Conservation (phyloP, 2,329 filamentous ascomycete genomes). For the Biscogniauxia sp. region DNA sequence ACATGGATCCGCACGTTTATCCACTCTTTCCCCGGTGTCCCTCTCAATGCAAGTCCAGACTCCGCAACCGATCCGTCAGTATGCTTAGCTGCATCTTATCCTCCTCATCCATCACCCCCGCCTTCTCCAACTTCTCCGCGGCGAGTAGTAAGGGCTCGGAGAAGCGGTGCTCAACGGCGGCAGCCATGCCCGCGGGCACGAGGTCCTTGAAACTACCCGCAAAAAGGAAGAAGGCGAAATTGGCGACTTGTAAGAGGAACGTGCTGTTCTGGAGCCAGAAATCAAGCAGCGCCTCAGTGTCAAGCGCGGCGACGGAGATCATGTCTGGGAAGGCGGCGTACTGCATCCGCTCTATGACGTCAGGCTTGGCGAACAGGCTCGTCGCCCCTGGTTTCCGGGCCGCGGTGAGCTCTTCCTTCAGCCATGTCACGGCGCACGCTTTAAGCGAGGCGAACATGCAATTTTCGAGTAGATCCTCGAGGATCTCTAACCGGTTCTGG, state of each 20-base stretch:
- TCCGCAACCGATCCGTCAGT: constrained; percentile 41
- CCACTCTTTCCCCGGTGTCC: no score
- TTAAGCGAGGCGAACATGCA: constrained; percentile 62
- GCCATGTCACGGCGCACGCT: constrained; percentile 61
- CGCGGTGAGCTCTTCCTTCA: constrained; percentile 59
- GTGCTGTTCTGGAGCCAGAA: constrained; percentile 51
- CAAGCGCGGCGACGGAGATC: constrained; percentile 43
- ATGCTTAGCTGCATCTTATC: constrained; percentile 41
- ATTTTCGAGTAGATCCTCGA: constrained; percentile 64
- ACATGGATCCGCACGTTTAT: no score
- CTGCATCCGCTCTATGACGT: constrained; percentile 59
- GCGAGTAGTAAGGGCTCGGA: constrained; percentile 50
- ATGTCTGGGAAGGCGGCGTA: constrained; percentile 60
- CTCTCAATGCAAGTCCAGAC: constrained; percentile 38
- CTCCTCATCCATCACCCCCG: constrained; percentile 32
- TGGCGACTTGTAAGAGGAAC: constrained; percentile 59
- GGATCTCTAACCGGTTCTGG: constrained; percentile 56
- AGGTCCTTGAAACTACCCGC: constrained; percentile 44
- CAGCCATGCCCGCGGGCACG: constrained; percentile 55
- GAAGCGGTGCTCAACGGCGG: constrained; percentile 58
- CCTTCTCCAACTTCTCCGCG: constrained; percentile 32
- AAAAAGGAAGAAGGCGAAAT: constrained; percentile 59
- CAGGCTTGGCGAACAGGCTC: constrained; percentile 48
- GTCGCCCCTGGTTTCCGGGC: constrained; percentile 34
- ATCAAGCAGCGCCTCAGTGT: constrained; percentile 44